Evolutionary conservation across 805 yeast species (phyloP), one percentile per base, ranked within the genome.

Genomic region (Metschnikowia corniflorae): DNA sequence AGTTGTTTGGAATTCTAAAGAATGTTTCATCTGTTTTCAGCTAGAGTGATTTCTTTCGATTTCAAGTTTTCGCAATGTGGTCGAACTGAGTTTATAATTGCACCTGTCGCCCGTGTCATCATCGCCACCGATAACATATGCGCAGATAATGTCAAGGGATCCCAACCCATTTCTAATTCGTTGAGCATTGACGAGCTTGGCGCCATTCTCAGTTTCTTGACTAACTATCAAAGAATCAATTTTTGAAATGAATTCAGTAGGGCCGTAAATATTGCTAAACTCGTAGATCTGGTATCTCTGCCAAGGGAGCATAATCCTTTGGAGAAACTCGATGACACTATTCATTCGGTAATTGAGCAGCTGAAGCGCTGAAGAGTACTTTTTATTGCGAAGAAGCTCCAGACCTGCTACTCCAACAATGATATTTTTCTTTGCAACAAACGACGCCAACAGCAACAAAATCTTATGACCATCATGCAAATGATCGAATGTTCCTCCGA

Each of bases 401-500:
- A 78, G 75, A 8, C 88, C 95, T 0, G 97, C 87, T 3, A 93
- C 67, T 0, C 98, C 99, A 6, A 93, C 69, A 32, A 91, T 82
- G 10, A 93, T 63, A 16, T 59, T 62, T 2, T 57, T 48, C 2
- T 60, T 50, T 0, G 94, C 69, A 6, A 86, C 46, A 51, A 79
- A 87, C 0, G 79, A 77, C 0, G 95, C 71, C 41, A 85, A 68
- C 0, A 93, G 80, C 7, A 93, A 67, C 18, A 93, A 65, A 19
- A 93, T 82, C 57, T 85, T 86, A 61, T 93, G 99, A 0, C 97
- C 99, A 54, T 84, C 95, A 51, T 93, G 99, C 24, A 93, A 55
- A 61, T 93, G 97, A 55, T 93, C 99, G 63, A 93, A 93, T 0
- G 98, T 93, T 0, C 99, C 99, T 0, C 98, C 98, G 2, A 91